Evolutionary conservation across 805 yeast genomes (phyloP).

Genomic region (Ogataea methylovora): DNA sequence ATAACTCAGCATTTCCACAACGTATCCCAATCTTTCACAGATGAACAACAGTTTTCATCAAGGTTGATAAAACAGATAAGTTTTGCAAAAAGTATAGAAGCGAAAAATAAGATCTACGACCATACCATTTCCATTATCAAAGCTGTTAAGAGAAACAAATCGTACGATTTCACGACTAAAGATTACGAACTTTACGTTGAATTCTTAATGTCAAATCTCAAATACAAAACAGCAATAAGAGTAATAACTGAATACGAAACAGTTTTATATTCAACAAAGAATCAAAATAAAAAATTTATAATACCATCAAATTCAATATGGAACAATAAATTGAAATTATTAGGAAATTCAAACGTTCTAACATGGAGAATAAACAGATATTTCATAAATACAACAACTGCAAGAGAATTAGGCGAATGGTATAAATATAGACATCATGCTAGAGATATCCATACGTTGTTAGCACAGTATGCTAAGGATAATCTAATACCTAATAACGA

Average conservation of each 20-base stretch:
- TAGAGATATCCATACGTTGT: conserved; percentile 7
- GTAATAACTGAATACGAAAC: conserved; percentile 13
- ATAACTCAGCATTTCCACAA: conserved; percentile 6
- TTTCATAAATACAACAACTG: conserved; percentile 8
- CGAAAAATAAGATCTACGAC: not conserved
- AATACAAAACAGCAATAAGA: conserved; percentile 13
- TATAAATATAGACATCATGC: conserved; percentile 10
- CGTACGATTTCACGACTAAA: conserved; percentile 4
- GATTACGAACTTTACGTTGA: conserved; percentile 20
- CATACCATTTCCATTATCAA: not conserved
- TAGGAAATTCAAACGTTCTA: conserved; percentile 15
- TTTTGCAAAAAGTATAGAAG: not conserved
- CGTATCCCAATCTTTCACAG: conserved; percentile 5
- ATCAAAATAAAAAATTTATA: no score
- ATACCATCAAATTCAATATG: conserved; percentile 20
- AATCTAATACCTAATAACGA: conserved; percentile 14
- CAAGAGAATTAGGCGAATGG: conserved; percentile 5
- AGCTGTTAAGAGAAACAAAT: conserved; percentile 4
- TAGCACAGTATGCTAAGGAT: conserved; percentile 11
- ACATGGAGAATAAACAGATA: conserved; percentile 19
- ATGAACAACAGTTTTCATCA: conserved; percentile 15
- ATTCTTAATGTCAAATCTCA: conserved; percentile 11
- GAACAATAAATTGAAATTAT: conserved; percentile 15
- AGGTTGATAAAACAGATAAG: conserved; percentile 5
- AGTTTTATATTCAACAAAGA: not conserved